Percentiles rank a stretch among this genome's conserved stretches.
phyloP scores from a whole-genome alignment of 441 rosid species.

The Mallotus repandus region DNA sequence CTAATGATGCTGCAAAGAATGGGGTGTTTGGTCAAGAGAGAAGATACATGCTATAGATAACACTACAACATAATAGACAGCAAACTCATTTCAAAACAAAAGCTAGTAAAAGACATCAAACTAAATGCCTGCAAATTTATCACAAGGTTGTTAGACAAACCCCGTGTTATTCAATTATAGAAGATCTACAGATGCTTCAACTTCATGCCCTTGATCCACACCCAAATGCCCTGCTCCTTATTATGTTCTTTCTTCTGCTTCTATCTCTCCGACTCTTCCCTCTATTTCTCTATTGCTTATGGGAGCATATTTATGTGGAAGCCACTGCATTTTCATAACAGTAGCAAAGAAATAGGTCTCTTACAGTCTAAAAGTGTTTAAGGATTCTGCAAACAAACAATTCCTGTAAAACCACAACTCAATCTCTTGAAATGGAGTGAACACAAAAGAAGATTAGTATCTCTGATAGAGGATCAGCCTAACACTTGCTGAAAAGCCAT shows the following conservation, averaged over 20 bases:
- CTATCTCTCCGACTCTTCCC: too few species aligned
- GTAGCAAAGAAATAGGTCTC: neutral
- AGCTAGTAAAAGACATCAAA: neutral
- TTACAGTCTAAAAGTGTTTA: neutral
- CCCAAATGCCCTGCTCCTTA: too few species aligned
- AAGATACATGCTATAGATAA: neutral
- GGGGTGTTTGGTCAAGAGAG: slow-evolving; percentile 2
- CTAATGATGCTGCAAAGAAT: slow-evolving; percentile 64
- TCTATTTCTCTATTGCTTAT: too few species aligned
- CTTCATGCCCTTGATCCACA: too few species aligned
- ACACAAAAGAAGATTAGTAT: too few species aligned
- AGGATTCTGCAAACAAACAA: neutral
- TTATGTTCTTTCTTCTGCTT: too few species aligned
- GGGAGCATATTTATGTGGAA: too few species aligned
- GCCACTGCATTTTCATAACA: too few species aligned
- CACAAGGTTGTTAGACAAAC: neutral
- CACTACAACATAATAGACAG: neutral
- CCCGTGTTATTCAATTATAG: neutral
- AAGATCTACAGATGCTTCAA: too few species aligned
- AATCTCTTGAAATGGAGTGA: too few species aligned
- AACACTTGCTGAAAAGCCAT: neutral
- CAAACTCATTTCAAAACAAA: neutral
- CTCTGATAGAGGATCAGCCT: neutral
- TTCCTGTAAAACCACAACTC: neutral
- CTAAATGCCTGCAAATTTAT: neutral